Conservation (phyloP, 352 stramenopile genomes). For the Aphanomyces astaci region DNA sequence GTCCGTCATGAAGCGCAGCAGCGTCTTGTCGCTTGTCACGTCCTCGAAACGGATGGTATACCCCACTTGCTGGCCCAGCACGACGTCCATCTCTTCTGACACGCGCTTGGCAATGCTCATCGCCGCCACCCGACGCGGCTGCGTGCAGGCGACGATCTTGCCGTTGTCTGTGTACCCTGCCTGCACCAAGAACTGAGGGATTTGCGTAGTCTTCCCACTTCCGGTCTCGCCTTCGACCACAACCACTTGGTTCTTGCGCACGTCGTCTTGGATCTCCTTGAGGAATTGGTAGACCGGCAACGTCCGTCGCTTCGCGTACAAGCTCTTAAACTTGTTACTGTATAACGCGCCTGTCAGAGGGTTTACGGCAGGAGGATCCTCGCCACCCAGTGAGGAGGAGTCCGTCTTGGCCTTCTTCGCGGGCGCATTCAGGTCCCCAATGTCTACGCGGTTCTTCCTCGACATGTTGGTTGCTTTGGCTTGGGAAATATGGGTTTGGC, state of each 20-base stretch:
- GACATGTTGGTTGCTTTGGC: neutral
- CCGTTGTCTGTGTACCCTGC: constrained; percentile 46
- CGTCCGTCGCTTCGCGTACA: constrained; percentile 83
- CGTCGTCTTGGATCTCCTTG: constrained; percentile 27
- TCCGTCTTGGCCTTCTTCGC: neutral
- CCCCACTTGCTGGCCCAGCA: constrained; percentile 94
- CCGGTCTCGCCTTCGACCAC: constrained; percentile 99
- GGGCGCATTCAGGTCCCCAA: neutral
- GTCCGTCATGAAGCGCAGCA: constrained; percentile 75
- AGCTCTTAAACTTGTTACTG: constrained; percentile 87
- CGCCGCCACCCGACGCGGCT: constrained; percentile 96
- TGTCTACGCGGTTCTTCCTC: constrained; percentile 8
- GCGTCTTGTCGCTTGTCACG: constrained; percentile 78
- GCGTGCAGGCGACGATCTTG: constrained; percentile 92
- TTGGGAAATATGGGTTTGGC: neutral
- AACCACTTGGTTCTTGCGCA: constrained; percentile 88
- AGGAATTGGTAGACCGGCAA: constrained; percentile 46
- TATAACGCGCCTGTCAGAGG: constrained; percentile 86
- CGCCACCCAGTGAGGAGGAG: constrained; percentile 1
- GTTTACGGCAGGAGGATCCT: constrained; percentile 53
- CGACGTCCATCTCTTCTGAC: constrained; percentile 98
- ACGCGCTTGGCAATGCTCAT: constrained; percentile 97
- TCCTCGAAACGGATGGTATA: constrained; percentile 99
- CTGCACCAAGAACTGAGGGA: constrained; percentile 92
- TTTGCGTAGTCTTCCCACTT: constrained; percentile 95